Evolutionary conservation across 2,329 filamentous ascomycete genomes (phyloP).

Genomic region (Thelonectria discophora): DNA sequence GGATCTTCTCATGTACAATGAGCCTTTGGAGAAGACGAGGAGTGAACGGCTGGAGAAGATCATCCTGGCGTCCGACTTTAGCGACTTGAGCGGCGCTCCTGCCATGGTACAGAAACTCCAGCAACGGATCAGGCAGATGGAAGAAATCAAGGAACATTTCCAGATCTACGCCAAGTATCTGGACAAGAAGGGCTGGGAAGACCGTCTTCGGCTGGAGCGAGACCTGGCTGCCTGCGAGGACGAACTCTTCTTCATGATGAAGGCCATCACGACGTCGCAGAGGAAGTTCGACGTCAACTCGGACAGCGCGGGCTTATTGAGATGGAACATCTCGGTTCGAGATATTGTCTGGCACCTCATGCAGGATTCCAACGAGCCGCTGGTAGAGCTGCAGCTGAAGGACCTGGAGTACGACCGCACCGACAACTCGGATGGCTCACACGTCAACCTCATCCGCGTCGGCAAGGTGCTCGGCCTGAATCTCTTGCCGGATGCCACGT

Average conservation of each 20-base stretch:
- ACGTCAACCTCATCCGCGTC: conserved; percentile 90
- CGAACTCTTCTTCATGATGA: conserved; percentile 99
- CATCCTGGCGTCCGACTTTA: conserved; percentile 98
- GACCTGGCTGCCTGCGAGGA: conserved; percentile 92
- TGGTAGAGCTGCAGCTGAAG: conserved; percentile 92
- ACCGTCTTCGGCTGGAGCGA: conserved; percentile 86
- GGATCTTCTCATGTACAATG: conserved; percentile 93
- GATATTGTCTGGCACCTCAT: conserved; percentile 99
- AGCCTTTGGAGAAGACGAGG: conserved; percentile 96
- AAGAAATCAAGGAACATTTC: conserved; percentile 97
- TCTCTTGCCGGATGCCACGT: conserved; percentile 86
- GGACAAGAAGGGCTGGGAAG: conserved; percentile 90
- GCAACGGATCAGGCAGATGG: conserved; percentile 89
- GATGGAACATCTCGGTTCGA: conserved; percentile 92
- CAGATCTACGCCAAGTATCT: conserved; percentile 89
- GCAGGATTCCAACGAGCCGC: conserved; percentile 82
- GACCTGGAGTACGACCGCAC: conserved; percentile 94
- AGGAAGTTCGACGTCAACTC: conserved; percentile 78
- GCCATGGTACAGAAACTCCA: conserved; percentile 93
- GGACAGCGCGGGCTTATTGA: conserved; percentile 80
- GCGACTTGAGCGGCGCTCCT: conserved; percentile 90
- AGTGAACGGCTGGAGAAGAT: conserved; percentile 97
- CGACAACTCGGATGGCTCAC: conserved; percentile 96
- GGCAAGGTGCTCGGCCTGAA: conserved; percentile 90
- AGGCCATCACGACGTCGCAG: conserved; percentile 97